Base-by-base conservation (phyloP, 176 grass and related monocot genomes). In the Aegilops sharonensis region DNA sequence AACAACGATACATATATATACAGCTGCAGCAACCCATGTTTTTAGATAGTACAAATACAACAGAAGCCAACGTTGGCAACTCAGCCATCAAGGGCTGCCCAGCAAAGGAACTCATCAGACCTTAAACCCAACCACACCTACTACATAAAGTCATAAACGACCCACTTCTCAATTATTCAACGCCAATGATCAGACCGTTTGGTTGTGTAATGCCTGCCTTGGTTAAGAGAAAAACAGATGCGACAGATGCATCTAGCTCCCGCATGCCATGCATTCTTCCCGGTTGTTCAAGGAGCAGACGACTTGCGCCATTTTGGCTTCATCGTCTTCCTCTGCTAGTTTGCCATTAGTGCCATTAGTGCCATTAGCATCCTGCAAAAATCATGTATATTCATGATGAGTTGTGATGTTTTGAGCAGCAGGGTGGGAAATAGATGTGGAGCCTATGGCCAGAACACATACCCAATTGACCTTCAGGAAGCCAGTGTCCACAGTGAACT, bases 221-320 rank as follows among this genome's bases (percentile, higher is more conserved):
- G 63, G 40, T 84, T 79, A 84, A 45, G 15, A 35, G 17, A 52
- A 74, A 66, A 32, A 68, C 1, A 70, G 65, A 36, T 34, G 52
- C 20, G 3, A 18, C 23, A 1, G 34, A 82, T 25, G 50, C 42
- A 40, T 85, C 82, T 96, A 99, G 74, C 97, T 99, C 72, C 97
- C 97, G 23, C 97, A 99, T 5, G 97, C 90, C 48, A 97, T 27
- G 85, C 97, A 99, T 23, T 94, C 97, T 60, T 99, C 97, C 54
- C 87, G 78, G 78, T 99, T 99, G 79, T 94, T 95, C 79, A 99
- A 87, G 61, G 94, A 99, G 81, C 97, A 99, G 31, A 90, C 92
- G n/a, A 99, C 89, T 20, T 99, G 97, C 17, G 94, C 94, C 97
- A 99, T 94, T 86, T 99, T 97, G 6, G 90, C 94, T 80, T 99